Percentiles rank a stretch among this genome's conserved stretches.
Conservation (phyloP, 169 alveolate genomes). For the Eimeria maxima region DNA sequence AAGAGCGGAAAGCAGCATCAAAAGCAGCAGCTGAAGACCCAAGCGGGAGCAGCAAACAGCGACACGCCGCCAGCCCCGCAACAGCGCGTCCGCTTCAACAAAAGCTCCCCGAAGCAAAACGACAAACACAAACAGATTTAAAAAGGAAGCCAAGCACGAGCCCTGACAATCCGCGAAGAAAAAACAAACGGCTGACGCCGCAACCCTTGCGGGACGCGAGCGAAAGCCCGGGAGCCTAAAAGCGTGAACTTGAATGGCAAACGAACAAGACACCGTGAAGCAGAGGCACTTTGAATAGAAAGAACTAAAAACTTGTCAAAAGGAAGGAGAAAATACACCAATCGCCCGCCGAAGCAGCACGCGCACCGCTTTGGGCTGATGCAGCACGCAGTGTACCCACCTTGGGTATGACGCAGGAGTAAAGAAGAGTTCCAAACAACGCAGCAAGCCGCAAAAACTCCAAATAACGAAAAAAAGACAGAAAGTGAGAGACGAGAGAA, state of each 20-base stretch:
- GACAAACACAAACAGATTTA: too few relatives aligned
- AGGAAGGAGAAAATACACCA: background rate
- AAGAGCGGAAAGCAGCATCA: background rate
- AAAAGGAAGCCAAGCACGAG: too few relatives aligned
- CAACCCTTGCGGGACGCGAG: background rate
- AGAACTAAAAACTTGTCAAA: background rate
- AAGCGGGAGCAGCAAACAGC: background rate
- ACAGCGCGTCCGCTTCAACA: background rate
- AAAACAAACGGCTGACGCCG: background rate
- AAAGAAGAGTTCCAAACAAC: background rate
- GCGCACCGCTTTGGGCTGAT: constrained; percentile 44
- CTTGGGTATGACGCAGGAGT: constrained; percentile 23
- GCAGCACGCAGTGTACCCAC: constrained; percentile 26
- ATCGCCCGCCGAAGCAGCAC: background rate
- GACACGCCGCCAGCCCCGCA: background rate
- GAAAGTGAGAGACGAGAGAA: background rate
- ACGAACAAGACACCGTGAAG: background rate
- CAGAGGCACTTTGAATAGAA: background rate
- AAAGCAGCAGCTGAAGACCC: background rate
- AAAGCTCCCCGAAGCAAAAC: too few relatives aligned
- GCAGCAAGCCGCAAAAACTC: constrained; percentile 25
- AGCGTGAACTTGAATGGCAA: background rate
- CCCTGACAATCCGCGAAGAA: too few relatives aligned
- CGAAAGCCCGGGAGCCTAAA: background rate
- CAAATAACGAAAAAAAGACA: constrained; percentile 14